A percentile compares a stretch with the other conserved stretches of the same genome.
Evolutionary conservation across 805 yeast genomes (phyloP).

Genomic region (Starmera amethionina): DNA sequence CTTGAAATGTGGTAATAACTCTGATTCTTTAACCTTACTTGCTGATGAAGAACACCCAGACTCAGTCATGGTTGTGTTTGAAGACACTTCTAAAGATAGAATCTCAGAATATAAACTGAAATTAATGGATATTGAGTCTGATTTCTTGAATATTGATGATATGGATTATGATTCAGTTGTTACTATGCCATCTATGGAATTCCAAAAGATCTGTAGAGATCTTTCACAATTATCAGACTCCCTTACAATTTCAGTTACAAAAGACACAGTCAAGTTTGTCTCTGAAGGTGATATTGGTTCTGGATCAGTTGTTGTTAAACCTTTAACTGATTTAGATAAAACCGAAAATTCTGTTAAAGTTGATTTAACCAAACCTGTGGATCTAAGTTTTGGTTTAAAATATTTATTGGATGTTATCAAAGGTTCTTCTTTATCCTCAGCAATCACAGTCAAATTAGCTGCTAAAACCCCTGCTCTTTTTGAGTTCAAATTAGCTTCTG

Average conservation of each 20-base stretch:
- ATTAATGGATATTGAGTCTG: constrained; percentile 94
- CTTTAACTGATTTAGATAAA: constrained; percentile 70
- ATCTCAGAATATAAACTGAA: constrained; percentile 86
- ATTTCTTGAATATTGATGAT: constrained; percentile 87
- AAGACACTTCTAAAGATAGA: constrained; percentile 84
- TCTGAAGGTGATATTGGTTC: constrained; percentile 90
- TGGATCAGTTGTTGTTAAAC: constrained; percentile 81
- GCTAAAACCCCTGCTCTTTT: constrained; percentile 90
- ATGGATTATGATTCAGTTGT: constrained; percentile 83
- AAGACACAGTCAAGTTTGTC: constrained; percentile 82
- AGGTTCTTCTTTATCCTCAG: constrained; percentile 69
- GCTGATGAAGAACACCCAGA: constrained; percentile 81
- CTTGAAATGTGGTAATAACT: constrained; percentile 82
- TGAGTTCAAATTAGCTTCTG: constrained; percentile 85
- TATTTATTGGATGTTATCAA: constrained; percentile 87
- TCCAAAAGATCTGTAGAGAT: constrained; percentile 84
- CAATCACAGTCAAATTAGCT: constrained; percentile 78
- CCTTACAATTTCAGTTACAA: constrained; percentile 74
- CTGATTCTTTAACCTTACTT: constrained; percentile 77
- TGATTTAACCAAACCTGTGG: constrained; percentile 77
- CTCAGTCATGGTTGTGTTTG: constrained; percentile 70
- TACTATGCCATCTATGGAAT: constrained; percentile 80
- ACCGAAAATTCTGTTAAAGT: constrained; percentile 69
- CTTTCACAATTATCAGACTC: constrained; percentile 82
- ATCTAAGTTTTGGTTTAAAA: constrained; percentile 83